A percentile compares a stretch with the other conserved stretches of the same genome.
Conservation (phyloP, 2,329 filamentous ascomycete species). For the Hypoxylon sp. region DNA sequence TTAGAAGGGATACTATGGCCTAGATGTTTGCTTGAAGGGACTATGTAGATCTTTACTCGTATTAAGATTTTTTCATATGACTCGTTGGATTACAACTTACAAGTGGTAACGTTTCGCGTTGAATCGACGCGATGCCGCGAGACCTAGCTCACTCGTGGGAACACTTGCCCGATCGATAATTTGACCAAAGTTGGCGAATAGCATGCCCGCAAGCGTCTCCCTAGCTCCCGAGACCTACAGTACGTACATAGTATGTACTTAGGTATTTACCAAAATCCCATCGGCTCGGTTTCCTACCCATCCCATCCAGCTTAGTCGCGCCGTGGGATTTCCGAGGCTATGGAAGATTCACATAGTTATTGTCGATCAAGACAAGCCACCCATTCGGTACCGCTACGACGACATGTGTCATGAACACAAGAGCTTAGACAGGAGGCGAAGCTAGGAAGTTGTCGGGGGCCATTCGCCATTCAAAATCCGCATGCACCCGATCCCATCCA, state of each 20-base stretch:
- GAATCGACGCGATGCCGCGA: slow-evolving; percentile 27
- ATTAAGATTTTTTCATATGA: slow-evolving; percentile 32
- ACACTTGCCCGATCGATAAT: slow-evolving; percentile 23
- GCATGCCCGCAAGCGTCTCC: slow-evolving; percentile 4
- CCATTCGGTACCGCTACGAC: slow-evolving; percentile 20
- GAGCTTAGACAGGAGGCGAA: slow-evolving; percentile 22
- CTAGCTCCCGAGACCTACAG: slow-evolving; percentile 6
- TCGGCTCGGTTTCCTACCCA: slow-evolving; percentile 18
- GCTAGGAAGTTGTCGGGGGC: slow-evolving; percentile 23
- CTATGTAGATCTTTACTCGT: slow-evolving; percentile 29
- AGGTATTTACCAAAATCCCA: slow-evolving; percentile 12
- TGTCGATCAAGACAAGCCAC: slow-evolving; percentile 19
- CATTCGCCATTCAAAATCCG: slow-evolving; percentile 19
- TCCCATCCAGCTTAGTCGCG: slow-evolving; percentile 18
- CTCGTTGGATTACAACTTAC: slow-evolving; percentile 12
- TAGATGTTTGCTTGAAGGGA: slow-evolving; percentile 15
- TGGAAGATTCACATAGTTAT: slow-evolving; percentile 11
- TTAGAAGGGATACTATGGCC: slow-evolving; percentile 4
- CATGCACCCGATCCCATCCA: slow-evolving; percentile 21
- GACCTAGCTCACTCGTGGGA: slow-evolving; percentile 9
- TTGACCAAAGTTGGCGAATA: slow-evolving; percentile 25
- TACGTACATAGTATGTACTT: no score
- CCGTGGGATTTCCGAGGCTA: slow-evolving; percentile 31
- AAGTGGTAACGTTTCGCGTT: slow-evolving; percentile 23
- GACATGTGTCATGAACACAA: slow-evolving; percentile 18